These are phyloP conservation scores for Botrytis paeoniae DNA, from an alignment of 2,329 filamentous ascomycete genomes.

Conservation along the genomic window DNA sequence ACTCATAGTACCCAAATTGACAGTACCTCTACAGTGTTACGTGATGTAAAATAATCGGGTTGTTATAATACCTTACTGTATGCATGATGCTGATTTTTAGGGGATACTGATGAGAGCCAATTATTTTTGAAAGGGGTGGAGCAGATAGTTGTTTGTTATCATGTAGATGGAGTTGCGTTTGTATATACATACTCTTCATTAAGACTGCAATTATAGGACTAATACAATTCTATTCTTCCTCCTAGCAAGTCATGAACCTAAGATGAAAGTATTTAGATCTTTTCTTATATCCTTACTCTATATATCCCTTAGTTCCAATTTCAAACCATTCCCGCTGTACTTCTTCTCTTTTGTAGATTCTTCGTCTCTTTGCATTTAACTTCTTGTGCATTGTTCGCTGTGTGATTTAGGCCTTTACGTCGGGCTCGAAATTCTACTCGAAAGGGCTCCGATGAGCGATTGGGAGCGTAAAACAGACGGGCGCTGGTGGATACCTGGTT, in stretches of 20 bases:
- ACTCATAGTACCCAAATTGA: background rate
- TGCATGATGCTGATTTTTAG: background rate
- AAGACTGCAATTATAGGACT: background rate
- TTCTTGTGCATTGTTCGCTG: too few species aligned
- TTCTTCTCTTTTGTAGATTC: too few species aligned
- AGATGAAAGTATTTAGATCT: background rate
- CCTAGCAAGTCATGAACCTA: too few species aligned
- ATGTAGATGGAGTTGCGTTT: background rate
- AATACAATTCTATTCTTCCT: background rate
- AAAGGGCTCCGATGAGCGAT: too few species aligned
- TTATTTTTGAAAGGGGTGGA: background rate
- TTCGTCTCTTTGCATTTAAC: too few species aligned
- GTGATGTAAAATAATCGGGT: background rate
- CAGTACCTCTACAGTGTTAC: too few species aligned
- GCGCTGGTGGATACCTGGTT: too few species aligned
- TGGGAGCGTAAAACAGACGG: too few species aligned
- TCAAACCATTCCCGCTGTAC: background rate
- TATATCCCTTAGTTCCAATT: background rate
- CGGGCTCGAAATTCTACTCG: too few species aligned
- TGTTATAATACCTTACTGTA: background rate
- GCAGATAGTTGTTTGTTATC: background rate
- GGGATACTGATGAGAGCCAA: background rate
- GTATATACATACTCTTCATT: background rate
- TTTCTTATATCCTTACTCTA: background rate
- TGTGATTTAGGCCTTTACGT: too few species aligned